Conservation (phyloP, 2,329 filamentous ascomycete species). For the Tolypocladium endophyticum region DNA sequence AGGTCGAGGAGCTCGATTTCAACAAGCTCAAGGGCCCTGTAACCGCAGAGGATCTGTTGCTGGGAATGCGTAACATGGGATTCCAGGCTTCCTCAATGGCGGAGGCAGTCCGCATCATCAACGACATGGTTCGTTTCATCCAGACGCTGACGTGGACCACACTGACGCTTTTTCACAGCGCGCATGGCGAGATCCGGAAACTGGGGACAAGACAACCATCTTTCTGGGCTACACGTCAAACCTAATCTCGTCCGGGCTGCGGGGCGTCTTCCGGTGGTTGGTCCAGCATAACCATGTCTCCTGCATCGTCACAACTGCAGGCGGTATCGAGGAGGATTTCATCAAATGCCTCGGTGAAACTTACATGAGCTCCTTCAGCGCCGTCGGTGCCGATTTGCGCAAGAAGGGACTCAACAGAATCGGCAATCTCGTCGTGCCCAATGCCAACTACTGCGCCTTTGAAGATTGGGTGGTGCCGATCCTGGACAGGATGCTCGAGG, state of each 20-base stretch:
- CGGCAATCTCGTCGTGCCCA: constrained; percentile 90
- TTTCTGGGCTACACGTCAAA: constrained; percentile 98
- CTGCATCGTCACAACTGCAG: constrained; percentile 88
- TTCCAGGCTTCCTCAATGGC: constrained; percentile 60
- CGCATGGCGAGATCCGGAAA: constrained; percentile 71
- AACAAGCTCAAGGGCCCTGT: constrained; percentile 68
- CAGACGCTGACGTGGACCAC: not conserved
- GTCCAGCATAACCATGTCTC: constrained; percentile 89
- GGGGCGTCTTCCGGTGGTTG: constrained; percentile 84
- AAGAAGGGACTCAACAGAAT: constrained; percentile 88
- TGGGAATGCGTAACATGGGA: constrained; percentile 80
- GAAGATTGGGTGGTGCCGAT: constrained; percentile 97
- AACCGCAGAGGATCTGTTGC: constrained; percentile 74
- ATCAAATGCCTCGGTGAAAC: constrained; percentile 97
- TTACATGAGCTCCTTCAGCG: constrained; percentile 79
- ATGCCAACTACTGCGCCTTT: constrained; percentile 90
- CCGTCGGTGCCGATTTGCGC: constrained; percentile 66
- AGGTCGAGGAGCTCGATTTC: constrained; percentile 89
- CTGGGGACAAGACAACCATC: constrained; percentile 73
- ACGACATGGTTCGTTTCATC: constrained; percentile 71
- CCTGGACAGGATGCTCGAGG: constrained; percentile 83
- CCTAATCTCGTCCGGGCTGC: constrained; percentile 88
- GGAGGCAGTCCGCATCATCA: constrained; percentile 84
- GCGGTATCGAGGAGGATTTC: constrained; percentile 92
- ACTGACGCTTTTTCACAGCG: constrained; percentile 33